Percentiles rank a stretch among this genome's conserved stretches.
Conservation (phyloP, 1,284 basidiomycete genomes). For the Tylopilus sp. region DNA sequence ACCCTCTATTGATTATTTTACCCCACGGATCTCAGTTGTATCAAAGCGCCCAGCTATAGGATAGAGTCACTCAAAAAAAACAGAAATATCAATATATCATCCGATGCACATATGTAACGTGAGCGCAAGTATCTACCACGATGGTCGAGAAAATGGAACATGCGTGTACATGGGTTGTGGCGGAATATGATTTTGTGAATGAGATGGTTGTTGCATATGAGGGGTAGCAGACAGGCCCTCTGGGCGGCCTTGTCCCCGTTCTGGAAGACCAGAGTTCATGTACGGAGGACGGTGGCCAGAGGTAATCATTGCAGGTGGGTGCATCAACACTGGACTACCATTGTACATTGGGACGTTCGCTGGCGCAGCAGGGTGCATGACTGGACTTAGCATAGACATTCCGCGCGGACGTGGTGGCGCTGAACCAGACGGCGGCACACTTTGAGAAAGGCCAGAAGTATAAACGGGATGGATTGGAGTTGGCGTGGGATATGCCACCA, state of each 20-base stretch:
- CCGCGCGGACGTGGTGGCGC: constrained; percentile 56
- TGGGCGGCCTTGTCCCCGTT: constrained; percentile 41
- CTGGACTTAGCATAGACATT: constrained; percentile 69
- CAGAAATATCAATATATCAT: constrained; percentile 47
- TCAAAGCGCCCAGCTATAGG: constrained; percentile 21
- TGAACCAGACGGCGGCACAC: constrained; percentile 46
- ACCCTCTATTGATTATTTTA: constrained; percentile 28
- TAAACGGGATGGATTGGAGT: constrained; percentile 58
- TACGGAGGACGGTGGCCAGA: constrained; percentile 41
- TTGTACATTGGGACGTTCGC: constrained; percentile 59
- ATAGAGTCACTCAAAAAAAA: constrained; percentile 42
- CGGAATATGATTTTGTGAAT: constrained; percentile 39
- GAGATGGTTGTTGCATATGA: constrained; percentile 41
- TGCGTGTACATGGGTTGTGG: constrained; percentile 43
- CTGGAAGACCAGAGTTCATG: constrained; percentile 34
- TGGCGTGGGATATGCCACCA: constrained; percentile 68
- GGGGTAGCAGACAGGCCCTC: constrained; percentile 35
- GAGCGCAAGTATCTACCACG: constrained; percentile 48
- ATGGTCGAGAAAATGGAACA: constrained; percentile 46
- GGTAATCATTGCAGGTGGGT: constrained; percentile 53
- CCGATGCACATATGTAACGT: constrained; percentile 30
- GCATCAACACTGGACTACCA: constrained; percentile 72
- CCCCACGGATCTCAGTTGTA: constrained; percentile 8
- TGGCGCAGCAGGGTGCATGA: constrained; percentile 61
- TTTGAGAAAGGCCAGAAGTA: constrained; percentile 54